These are phyloP conservation scores for Castanea sativa DNA, from an alignment of 306 rosid genomes.

Conservation along the genomic window DNA sequence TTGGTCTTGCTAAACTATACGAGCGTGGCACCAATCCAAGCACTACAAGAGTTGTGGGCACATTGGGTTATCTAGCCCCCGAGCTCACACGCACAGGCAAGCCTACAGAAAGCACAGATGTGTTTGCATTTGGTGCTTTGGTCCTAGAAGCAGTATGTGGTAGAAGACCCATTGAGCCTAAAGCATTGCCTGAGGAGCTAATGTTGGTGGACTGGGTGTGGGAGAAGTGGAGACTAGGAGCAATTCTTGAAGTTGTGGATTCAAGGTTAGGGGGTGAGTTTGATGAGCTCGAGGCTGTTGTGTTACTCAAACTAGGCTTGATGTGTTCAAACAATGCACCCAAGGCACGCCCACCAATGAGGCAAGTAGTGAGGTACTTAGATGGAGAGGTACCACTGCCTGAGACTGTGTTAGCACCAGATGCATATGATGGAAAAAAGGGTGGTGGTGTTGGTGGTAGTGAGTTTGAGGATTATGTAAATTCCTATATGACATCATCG, in stretches of 20 bases:
- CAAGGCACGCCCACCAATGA: slow-evolving; percentile 39
- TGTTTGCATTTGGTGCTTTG: slow-evolving; percentile 59
- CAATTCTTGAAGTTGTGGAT: slow-evolving; percentile 38
- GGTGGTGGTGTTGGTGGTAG: not conserved
- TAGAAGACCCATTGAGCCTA: slow-evolving; percentile 51
- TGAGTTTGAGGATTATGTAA: slow-evolving; percentile 23
- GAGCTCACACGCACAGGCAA: slow-evolving; percentile 61
- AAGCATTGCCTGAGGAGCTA: slow-evolving; percentile 63
- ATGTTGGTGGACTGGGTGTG: slow-evolving; percentile 60
- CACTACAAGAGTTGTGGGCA: slow-evolving; percentile 63
- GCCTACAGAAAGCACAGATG: slow-evolving; percentile 49
- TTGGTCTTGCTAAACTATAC: slow-evolving; percentile 57
- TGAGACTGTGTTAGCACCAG: slow-evolving; percentile 21
- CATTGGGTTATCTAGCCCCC: slow-evolving; percentile 60
- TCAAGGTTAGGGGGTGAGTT: slow-evolving; percentile 30
- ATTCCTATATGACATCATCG: slow-evolving; percentile 33
- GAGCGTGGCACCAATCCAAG: slow-evolving; percentile 50
- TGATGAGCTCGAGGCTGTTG: slow-evolving; percentile 41
- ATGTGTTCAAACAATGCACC: slow-evolving; percentile 46
- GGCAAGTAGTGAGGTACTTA: slow-evolving; percentile 50
- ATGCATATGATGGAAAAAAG: slow-evolving; percentile 16
- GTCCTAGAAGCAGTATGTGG: slow-evolving; percentile 62
- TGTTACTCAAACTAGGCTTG: slow-evolving; percentile 48
- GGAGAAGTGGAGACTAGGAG: slow-evolving; percentile 50
- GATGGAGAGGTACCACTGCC: slow-evolving; percentile 42